phyloP scores from a whole-genome alignment of 1,139 yeast species.

The Yamadazyma diddensiae region DNA sequence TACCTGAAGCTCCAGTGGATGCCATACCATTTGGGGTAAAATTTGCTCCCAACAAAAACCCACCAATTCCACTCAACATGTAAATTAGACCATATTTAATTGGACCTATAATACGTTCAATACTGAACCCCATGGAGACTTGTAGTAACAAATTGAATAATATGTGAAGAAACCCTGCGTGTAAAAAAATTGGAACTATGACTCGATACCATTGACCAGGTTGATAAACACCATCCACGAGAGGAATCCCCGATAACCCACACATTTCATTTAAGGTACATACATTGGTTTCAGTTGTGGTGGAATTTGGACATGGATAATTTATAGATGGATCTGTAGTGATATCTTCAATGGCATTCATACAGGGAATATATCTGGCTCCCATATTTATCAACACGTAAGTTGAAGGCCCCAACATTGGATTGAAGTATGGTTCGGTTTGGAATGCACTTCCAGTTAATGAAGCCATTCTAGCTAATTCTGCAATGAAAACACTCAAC shows the following conservation, averaged over 20 bases:
- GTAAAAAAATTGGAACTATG: slow-evolving; percentile 69
- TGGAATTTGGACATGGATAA: slow-evolving; percentile 74
- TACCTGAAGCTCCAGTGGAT: slow-evolving; percentile 75
- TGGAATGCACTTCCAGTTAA: slow-evolving; percentile 69
- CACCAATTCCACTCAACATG: slow-evolving; percentile 61
- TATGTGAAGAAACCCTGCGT: slow-evolving; percentile 73
- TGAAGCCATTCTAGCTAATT: slow-evolving; percentile 54
- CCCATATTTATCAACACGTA: slow-evolving; percentile 68
- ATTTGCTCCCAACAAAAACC: slow-evolving; percentile 69
- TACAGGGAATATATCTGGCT: slow-evolving; percentile 70
- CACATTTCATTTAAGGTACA: slow-evolving; percentile 61
- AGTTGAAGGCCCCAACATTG: slow-evolving; percentile 79
- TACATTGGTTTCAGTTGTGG: slow-evolving; percentile 50
- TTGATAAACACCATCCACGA: slow-evolving; percentile 24
- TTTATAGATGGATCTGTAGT: slow-evolving; percentile 46
- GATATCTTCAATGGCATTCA: slow-evolving; percentile 51
- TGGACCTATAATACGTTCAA: slow-evolving; percentile 61
- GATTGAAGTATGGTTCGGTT: slow-evolving; percentile 70
- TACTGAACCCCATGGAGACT: slow-evolving; percentile 56
- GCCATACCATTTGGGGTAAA: slow-evolving; percentile 70
- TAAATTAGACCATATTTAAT: slow-evolving; percentile 57
- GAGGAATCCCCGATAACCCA: slow-evolving; percentile 52
- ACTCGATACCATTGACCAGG: slow-evolving; percentile 74
- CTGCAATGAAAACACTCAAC: slow-evolving; percentile 63
- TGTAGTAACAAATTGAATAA: slow-evolving; percentile 63